Evolutionary conservation across 2,329 filamentous ascomycete species (phyloP), one percentile per base, ranked within the genome.

Genomic region (Fusarium algeriense): DNA sequence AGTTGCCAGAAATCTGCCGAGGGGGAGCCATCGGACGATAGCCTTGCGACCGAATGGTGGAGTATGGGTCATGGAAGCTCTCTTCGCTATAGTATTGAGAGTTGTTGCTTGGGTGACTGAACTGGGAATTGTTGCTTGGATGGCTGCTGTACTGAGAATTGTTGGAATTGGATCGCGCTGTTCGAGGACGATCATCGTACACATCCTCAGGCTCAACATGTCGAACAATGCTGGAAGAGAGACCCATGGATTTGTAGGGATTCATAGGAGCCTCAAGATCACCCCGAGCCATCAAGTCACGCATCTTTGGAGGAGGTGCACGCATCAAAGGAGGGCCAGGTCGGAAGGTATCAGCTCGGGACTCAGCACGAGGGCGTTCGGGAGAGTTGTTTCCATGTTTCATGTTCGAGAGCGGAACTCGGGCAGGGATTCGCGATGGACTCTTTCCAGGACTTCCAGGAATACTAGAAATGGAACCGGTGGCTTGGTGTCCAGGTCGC

Each of bases 281-380:
- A 4, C 85, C 84, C 12, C 85, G 81, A 11, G 84, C 82, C 49
- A 83, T 78, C 54, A 98, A 86, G 44, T 97, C 94, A 71, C 95
- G 91, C 94, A 98, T 98, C 80, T 94, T 96, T 52, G 95, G 95
- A 15, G 95, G 95, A 38, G 94, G 93, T 3, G 91, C 91, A 68
- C 90, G 86, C 77, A 86, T 80, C 54, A 75, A 48, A 1, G 88
- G 88, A 55, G 88, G 87, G 30, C 86, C 88, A 28, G 84, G 82
- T 19, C 88, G 85, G 60, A 88, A 79, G 55, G 85, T 83, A 46
- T 85, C 83, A 49, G 83, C 78, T 68, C 82, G 83, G 45, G 77
- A 81, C 68, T 81, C 82, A 56, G 81, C 82, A 69, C 82, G 85
- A 19, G 83, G 79, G 45, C 94, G 91, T 76, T 97, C 94, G 9